These are phyloP conservation scores for Globisporangium cylindrosporum DNA, from an alignment of 352 stramenopile species.

Conservation along the genomic window DNA sequence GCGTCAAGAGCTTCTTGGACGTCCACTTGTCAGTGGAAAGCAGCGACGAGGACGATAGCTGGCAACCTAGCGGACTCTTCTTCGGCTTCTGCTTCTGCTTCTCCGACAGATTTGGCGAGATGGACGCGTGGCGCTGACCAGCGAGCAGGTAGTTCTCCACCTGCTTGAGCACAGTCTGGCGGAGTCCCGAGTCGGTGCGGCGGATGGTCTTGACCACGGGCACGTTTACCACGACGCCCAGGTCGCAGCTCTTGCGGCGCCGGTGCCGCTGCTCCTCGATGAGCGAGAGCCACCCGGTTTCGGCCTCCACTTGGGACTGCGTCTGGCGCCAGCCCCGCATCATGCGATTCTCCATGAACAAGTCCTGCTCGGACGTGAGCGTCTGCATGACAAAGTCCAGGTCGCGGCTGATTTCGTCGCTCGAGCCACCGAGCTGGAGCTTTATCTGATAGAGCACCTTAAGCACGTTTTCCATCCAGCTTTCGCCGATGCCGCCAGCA, in stretches of 20 bases:
- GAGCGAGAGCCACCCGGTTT: constrained; percentile 42
- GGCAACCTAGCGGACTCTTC: not conserved
- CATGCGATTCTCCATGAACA: constrained; percentile 39
- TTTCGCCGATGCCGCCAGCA: constrained; percentile 39
- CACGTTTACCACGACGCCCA: constrained; percentile 14
- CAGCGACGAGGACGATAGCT: not conserved
- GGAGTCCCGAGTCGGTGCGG: constrained; percentile 46
- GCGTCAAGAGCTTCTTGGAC: constrained; percentile 34
- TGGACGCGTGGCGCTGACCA: constrained; percentile 7
- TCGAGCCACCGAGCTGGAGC: constrained; percentile 26
- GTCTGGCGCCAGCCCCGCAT: constrained; percentile 17
- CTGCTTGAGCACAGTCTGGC: constrained; percentile 49
- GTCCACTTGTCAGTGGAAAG: constrained; percentile 29
- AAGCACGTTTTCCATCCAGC: constrained; percentile 73
- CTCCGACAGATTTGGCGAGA: not conserved
- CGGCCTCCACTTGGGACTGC: constrained; percentile 21
- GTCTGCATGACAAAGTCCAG: constrained; percentile 72
- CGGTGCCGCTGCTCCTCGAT: constrained; percentile 50
- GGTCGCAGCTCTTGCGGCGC: constrained; percentile 32
- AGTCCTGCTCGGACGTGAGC: constrained; percentile 58
- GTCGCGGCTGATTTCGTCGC: constrained; percentile 37
- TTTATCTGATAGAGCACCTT: constrained; percentile 52
- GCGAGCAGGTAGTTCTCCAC: constrained; percentile 45
- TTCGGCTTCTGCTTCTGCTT: not conserved
- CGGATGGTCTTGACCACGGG: constrained; percentile 33